Conservation (phyloP, 306 rosid genomes). For the Cicer bijugum region DNA sequence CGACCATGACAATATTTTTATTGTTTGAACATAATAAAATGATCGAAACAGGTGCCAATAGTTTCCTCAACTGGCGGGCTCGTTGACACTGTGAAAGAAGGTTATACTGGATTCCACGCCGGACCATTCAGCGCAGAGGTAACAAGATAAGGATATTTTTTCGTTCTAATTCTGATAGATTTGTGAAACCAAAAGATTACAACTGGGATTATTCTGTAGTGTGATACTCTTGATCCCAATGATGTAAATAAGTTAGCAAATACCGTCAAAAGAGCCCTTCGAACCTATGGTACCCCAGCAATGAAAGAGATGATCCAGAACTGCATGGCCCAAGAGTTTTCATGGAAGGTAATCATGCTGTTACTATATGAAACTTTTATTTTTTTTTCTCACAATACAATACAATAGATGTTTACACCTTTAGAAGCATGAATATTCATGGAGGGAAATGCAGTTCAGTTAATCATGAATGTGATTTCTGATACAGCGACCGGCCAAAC, state of each 20-base stretch:
- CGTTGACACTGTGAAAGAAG: constrained; percentile 84
- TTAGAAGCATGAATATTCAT: neutral
- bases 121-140: constrained; percentile 68
- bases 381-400: neutral
- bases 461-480: constrained; percentile 22
- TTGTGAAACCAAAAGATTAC: constrained; percentile 13
- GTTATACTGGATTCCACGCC: constrained; percentile 79
- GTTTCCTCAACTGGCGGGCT: constrained; percentile 88
- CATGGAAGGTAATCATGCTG: constrained; percentile 72
- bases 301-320: constrained; percentile 58
- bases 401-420: neutral
- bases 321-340: constrained; percentile 80
- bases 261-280: constrained; percentile 58
- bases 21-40: constrained; percentile 17
- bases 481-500: constrained; percentile 78
- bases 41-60: constrained; percentile 62
- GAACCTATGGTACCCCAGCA: constrained; percentile 49
- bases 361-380: neutral
- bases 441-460: constrained; percentile 19
- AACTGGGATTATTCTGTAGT: constrained; percentile 53
- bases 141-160: constrained; percentile 31
- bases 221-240: constrained; percentile 69
- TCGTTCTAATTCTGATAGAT: neutral
- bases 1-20: constrained; percentile 1
- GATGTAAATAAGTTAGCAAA: constrained; percentile 62